Conservation (phyloP, 495 filamentous ascomycete species). For the Lepraria neglecta region DNA sequence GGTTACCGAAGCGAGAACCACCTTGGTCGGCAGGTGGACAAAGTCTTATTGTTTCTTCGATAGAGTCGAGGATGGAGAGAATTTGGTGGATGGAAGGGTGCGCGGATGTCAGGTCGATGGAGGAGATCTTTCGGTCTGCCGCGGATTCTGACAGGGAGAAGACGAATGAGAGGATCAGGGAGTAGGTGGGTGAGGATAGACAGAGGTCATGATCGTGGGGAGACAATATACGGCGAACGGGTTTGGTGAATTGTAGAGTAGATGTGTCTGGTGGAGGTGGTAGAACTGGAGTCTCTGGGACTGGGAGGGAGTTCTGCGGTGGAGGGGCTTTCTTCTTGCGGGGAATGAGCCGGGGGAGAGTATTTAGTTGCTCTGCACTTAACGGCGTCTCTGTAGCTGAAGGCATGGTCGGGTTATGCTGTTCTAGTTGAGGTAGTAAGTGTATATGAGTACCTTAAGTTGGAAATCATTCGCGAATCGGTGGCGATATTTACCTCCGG, state of each 20-base stretch:
- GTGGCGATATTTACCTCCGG: background rate
- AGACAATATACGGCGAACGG: conserved; percentile 73
- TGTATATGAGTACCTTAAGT: no score
- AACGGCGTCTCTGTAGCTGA: conserved; percentile 10
- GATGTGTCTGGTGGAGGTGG: conserved; percentile 62
- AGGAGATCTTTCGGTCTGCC: conserved; percentile 64
- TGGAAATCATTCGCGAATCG: background rate
- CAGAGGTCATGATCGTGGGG: conserved; percentile 74
- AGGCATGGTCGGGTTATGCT: conserved; percentile 8
- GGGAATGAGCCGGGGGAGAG: conserved; percentile 63
- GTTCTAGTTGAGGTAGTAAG: background rate
- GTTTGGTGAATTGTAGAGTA: conserved; percentile 55
- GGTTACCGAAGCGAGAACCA: conserved; percentile 91
- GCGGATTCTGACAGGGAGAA: conserved; percentile 82
- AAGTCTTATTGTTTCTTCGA: conserved; percentile 53
- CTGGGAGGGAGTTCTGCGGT: conserved; percentile 51
- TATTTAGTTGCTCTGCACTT: conserved; percentile 46
- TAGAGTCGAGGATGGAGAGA: conserved; percentile 60
- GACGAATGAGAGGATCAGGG: conserved; percentile 72
- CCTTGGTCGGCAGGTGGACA: conserved; percentile 78
- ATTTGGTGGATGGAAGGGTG: conserved; percentile 57
- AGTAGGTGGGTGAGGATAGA: conserved; percentile 68
- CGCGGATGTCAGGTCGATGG: conserved; percentile 47
- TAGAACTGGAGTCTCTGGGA: conserved; percentile 65
- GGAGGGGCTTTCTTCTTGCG: conserved; percentile 48